Conservation (phyloP, 2,329 filamentous ascomycete species). For the Sclerotinia glacialis region DNA sequence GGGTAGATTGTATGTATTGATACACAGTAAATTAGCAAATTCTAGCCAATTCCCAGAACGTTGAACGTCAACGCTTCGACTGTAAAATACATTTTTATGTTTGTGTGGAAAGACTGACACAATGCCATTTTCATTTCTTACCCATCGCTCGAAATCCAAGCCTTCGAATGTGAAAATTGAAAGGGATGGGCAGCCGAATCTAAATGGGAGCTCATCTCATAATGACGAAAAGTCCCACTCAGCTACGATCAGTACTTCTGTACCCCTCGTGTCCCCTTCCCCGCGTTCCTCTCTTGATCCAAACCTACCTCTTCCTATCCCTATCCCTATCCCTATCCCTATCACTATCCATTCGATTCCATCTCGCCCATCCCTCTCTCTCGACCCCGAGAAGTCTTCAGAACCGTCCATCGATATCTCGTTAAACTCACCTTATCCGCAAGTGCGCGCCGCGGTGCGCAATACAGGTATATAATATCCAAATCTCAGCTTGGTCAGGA, state of each 20-base stretch:
- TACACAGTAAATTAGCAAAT: background rate
- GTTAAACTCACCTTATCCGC: slow-evolving; percentile 29
- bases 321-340: background rate
- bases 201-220: background rate
- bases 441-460: slow-evolving; percentile 54
- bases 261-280: background rate
- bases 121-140: slow-evolving; percentile 1
- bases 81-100: background rate
- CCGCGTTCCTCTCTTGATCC: background rate
- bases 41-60: background rate
- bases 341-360: background rate
- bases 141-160: background rate
- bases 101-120: too few relatives aligned
- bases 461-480: slow-evolving; percentile 62
- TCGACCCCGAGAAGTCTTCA: slow-evolving; percentile 24
- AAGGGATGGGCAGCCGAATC: background rate
- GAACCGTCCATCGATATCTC: slow-evolving; percentile 7
- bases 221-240: background rate
- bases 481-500: too few relatives aligned
- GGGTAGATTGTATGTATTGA: too few relatives aligned
- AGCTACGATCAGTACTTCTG: background rate
- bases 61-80: background rate
- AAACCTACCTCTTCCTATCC: background rate
- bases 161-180: background rate
- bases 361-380: background rate